Conservation (phyloP, 164 flowering plant species). For the Pachysandra terminalis region DNA sequence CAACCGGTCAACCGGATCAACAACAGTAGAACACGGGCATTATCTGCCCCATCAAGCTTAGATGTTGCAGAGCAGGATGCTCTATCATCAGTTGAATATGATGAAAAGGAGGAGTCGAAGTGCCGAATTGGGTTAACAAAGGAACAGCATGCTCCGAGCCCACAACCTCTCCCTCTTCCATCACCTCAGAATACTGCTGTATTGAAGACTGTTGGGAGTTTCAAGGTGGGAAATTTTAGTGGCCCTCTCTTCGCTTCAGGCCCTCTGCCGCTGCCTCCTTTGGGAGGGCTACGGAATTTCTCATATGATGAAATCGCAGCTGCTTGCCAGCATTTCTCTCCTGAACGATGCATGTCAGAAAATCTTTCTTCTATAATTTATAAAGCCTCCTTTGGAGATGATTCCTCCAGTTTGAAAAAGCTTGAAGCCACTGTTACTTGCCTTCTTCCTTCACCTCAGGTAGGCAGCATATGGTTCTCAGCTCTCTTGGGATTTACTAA, state of each 20-base stretch:
- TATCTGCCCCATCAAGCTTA: slow-evolving; percentile 87
- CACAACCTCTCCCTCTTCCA: slow-evolving; percentile 96
- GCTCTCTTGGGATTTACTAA: neutral
- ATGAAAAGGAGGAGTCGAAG: slow-evolving; percentile 64
- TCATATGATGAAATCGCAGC: slow-evolving; percentile 69
- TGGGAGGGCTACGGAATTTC: slow-evolving; percentile 53
- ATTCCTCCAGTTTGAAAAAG: slow-evolving; percentile 48
- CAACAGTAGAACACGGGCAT: slow-evolving; percentile 51
- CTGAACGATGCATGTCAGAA: slow-evolving; percentile 79
- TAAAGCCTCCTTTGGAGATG: slow-evolving; percentile 86
- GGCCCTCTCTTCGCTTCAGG: slow-evolving; percentile 69
- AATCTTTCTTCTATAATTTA: slow-evolving; percentile 71
- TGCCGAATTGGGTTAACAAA: slow-evolving; percentile 32
- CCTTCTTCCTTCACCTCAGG: slow-evolving; percentile 72
- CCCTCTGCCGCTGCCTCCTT: slow-evolving; percentile 85
- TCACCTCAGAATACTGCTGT: slow-evolving; percentile 50
- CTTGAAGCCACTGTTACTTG: slow-evolving; percentile 90
- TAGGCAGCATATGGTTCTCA: slow-evolving; percentile 45
- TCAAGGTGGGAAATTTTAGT: slow-evolving; percentile 51
- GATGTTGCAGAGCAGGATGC: slow-evolving; percentile 63
- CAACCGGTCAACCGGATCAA: slow-evolving; percentile 33
- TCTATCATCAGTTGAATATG: slow-evolving; percentile 43
- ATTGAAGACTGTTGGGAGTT: slow-evolving; percentile 60
- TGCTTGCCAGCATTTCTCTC: slow-evolving; percentile 76
- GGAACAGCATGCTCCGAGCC: slow-evolving; percentile 48